Evolutionary conservation across 345 rosid genomes (phyloP).

Genomic region (Bruguiera gymnorhiza): DNA sequence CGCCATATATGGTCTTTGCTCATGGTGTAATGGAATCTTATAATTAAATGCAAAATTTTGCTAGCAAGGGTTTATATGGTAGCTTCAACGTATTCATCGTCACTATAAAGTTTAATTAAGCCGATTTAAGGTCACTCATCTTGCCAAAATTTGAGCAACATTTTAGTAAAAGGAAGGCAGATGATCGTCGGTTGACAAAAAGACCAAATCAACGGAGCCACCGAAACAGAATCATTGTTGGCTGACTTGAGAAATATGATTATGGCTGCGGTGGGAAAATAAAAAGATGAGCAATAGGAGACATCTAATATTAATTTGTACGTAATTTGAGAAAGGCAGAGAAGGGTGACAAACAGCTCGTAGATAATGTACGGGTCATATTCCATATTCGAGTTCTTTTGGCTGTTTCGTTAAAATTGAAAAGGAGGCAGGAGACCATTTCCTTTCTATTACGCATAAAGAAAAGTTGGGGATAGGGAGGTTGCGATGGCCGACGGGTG

Average conservation of each 20-base stretch:
- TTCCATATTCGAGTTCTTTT: conserved; percentile 2
- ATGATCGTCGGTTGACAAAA: not conserved
- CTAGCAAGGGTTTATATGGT: not conserved
- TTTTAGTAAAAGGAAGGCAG: not conserved
- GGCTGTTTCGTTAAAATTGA: not conserved
- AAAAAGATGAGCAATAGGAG: not conserved
- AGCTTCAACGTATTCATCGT: not conserved
- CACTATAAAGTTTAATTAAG: not conserved
- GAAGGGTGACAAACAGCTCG: conserved; percentile 15
- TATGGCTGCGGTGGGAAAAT: not conserved
- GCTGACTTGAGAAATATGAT: conserved; percentile 6
- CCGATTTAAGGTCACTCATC: not conserved
- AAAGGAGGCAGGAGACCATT: not conserved
- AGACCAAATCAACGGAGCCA: conserved; percentile 9
- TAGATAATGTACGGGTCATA: not conserved
- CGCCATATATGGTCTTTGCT: too few relatives aligned
- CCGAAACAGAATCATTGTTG: conserved; percentile 2
- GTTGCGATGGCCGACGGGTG: too few relatives aligned
- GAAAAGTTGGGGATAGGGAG: too few relatives aligned
- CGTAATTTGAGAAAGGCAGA: not conserved
- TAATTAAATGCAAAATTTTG: too few relatives aligned
- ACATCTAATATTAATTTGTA: too few relatives aligned
- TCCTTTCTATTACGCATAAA: too few relatives aligned
- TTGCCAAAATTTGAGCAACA: not conserved
- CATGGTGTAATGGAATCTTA: too few relatives aligned